Conservation (phyloP, 2,329 filamentous ascomycete genomes). For the Pseudocercospora musae region DNA sequence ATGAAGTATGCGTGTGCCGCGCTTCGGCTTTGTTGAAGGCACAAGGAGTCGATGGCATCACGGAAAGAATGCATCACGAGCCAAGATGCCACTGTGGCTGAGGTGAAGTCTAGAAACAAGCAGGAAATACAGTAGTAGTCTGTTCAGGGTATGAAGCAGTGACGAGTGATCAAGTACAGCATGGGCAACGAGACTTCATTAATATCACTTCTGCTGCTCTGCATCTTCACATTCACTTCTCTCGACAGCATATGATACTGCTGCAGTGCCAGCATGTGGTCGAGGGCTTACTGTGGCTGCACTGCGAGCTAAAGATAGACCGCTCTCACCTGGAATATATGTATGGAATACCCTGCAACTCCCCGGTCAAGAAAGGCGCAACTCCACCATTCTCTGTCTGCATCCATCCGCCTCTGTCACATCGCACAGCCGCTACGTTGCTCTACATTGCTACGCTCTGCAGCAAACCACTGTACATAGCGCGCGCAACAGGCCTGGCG, state of each 20-base stretch:
- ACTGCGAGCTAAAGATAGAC: not conserved
- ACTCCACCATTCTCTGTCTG: not conserved
- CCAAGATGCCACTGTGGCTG: not conserved
- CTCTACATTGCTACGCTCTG: not conserved
- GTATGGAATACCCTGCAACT: not conserved
- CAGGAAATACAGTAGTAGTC: not conserved
- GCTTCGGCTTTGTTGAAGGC: not conserved
- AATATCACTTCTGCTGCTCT: not conserved
- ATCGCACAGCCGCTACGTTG: not conserved
- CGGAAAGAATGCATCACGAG: not conserved
- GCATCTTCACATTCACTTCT: not conserved
- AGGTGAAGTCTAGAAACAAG: not conserved
- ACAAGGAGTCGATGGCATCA: not conserved
- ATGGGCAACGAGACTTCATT: not conserved
- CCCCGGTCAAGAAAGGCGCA: not conserved
- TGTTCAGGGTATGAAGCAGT: not conserved
- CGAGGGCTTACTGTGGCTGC: not conserved
- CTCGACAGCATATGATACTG: not conserved
- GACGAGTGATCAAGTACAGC: not conserved
- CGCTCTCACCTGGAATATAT: not conserved
- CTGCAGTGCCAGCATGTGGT: not conserved
- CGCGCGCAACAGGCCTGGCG: not conserved
- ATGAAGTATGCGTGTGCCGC: not conserved
- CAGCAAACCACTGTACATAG: not conserved
- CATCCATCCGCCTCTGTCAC: not conserved